Evolutionary conservation across 2,329 filamentous ascomycete genomes (phyloP), one percentile per base, ranked within the genome.

Genomic region (Diplocarpon rosae): DNA sequence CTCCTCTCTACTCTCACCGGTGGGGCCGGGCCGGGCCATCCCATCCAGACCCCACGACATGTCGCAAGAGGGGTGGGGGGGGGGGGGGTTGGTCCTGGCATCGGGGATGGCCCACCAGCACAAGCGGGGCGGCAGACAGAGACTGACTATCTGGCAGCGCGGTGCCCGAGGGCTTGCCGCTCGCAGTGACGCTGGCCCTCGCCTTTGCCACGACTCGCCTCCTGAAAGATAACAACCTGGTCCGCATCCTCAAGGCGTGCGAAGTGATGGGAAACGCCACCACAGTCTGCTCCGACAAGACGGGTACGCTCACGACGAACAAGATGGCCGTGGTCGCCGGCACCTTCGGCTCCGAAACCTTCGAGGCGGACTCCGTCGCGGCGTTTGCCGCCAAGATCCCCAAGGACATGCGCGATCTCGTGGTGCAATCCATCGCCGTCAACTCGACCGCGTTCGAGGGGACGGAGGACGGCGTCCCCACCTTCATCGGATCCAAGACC

Each of bases 281-380:
- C 1, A 83, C 83, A 0, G 80, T 90, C 24, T 90, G 85, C 63
- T 87, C 83, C 3, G 85, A 86, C 62, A 86, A 86, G 64, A 86
- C 82, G 1, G 82, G 82, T 39, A 86, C 82, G 6, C 64, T 86
- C 13, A 85, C 82, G 0, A 80, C 83, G 48, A 84, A 84, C 59
- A 78, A 79, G 61, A 85, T 85, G 80, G 83, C 79, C 0, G 82
- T 87, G 1, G 83, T 87, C 17, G 78, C 82, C 17, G 83, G 81
- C 6, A 79, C 80, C 5, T 64, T 85, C 33, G 80, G 81, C 27
- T 70, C 70, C 11, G 51, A 69, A 43, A 60, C 54, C 12, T 35
- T 55, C 8, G 53, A 57, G 16, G 42, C 42, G 33, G 17, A 14
- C 9, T 48, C 58, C 6, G 49, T 20, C 24, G 36, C 41, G 8